A percentile compares a stretch with the other conserved stretches of the same genome.
phyloP scores from a whole-genome alignment of 2,329 filamentous ascomycete genomes.

The Fusarium liriodendri region DNA sequence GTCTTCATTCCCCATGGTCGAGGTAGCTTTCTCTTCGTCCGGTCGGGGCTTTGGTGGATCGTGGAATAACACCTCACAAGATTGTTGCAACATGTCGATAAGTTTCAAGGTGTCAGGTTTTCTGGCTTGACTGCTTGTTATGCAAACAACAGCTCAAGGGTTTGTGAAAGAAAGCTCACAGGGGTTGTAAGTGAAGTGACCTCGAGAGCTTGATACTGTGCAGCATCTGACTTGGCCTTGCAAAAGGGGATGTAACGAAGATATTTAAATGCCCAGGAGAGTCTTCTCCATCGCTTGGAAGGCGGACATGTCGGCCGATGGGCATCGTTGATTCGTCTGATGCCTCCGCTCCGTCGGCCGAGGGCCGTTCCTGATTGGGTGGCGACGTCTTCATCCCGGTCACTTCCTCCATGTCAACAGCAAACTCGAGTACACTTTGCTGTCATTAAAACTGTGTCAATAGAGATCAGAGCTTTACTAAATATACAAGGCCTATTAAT shows the following conservation, averaged over 20 bases:
- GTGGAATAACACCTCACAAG: fast-evolving
- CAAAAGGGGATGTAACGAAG: neutral
- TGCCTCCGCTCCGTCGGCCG: neutral
- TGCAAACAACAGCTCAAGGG: fast-evolving
- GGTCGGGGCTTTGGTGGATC: neutral
- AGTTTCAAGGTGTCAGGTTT: neutral
- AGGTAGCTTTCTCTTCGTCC: neutral
- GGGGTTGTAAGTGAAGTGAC: neutral
- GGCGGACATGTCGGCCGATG: neutral
- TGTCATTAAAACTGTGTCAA: too few relatives aligned
- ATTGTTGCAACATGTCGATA: neutral
- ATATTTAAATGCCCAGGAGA: neutral
- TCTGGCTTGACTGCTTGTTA: neutral
- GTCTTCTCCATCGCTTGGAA: neutral
- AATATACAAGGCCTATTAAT: too few relatives aligned
- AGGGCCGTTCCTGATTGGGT: neutral
- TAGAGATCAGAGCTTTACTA: too few relatives aligned
- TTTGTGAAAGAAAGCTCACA: neutral
- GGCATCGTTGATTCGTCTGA: neutral
- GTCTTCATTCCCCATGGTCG: neutral
- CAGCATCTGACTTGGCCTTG: fast-evolving
- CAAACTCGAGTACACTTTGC: neutral
- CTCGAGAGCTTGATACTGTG: neutral
- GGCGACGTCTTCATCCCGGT: too few relatives aligned
- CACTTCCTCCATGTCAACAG: neutral